Conservation (phyloP, 2,329 filamentous ascomycete species). For the Cladophialophora bantiana region DNA sequence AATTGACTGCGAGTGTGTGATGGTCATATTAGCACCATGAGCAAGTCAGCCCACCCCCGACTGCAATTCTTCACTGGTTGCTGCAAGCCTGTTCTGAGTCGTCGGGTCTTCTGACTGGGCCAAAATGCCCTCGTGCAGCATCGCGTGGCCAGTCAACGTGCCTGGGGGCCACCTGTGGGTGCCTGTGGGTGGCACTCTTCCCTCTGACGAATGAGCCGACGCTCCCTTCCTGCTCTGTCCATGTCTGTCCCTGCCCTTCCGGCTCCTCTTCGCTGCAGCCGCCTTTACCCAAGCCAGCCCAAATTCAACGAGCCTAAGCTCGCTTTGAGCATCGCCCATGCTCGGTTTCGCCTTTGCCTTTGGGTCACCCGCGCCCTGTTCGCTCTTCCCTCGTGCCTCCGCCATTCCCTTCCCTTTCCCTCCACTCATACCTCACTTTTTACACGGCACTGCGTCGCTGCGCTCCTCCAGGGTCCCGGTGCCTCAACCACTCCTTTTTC, state of each 20-base stretch:
- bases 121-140: constrained; percentile 19
- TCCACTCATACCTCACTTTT: constrained; percentile 12
- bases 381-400: no score
- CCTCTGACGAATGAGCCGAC: constrained; percentile 13
- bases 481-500: constrained; percentile 18
- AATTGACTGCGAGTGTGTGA: not conserved
- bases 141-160: constrained; percentile 3
- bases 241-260: constrained; percentile 13
- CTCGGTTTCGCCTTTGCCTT: constrained; percentile 10
- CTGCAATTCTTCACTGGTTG: not conserved
- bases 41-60: constrained; percentile 12
- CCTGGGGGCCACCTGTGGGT: not conserved
- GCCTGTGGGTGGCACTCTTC: not conserved
- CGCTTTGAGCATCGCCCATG: constrained; percentile 13
- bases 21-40: not conserved
- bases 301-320: constrained; percentile 15
- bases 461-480: constrained; percentile 7
- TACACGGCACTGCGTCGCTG: constrained; percentile 14
- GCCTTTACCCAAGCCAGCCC: constrained; percentile 13
- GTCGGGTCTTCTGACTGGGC: constrained; percentile 17
- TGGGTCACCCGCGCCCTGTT: constrained; percentile 12
- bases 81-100: constrained; percentile 6
- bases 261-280: constrained; percentile 24
- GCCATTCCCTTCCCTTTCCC: constrained; percentile 10
- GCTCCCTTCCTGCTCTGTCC: constrained; percentile 8